Conservation (phyloP, 495 filamentous ascomycete species). For the Acidomyces sp. region DNA sequence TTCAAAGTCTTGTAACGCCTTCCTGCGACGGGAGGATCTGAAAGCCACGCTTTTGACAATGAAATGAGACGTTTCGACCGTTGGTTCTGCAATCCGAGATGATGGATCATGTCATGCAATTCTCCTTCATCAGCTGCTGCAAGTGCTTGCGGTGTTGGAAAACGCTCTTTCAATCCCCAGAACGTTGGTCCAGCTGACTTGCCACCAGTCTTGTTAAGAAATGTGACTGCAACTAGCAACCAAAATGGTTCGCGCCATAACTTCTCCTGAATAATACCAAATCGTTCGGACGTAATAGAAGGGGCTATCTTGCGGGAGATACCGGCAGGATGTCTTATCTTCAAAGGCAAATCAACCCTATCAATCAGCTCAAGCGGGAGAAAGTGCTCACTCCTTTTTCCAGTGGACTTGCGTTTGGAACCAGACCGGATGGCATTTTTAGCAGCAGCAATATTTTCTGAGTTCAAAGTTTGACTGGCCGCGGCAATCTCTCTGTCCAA, state of each 20-base stretch:
- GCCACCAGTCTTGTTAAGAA: constrained; percentile 70
- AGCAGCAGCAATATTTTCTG: too few relatives aligned
- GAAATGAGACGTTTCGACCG: constrained; percentile 48
- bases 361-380: constrained; percentile 8
- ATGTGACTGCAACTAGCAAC: constrained; percentile 33
- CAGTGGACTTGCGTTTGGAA: constrained; percentile 10
- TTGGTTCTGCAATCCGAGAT: constrained; percentile 62
- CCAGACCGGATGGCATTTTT: too few relatives aligned
- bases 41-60: constrained; percentile 59
- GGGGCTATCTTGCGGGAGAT: constrained; percentile 58
- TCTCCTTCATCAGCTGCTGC: constrained; percentile 43
- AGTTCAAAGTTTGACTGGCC: too few relatives aligned
- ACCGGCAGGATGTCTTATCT: constrained; percentile 22
- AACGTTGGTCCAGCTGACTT: constrained; percentile 66
- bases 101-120: constrained; percentile 48
- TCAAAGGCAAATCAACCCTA: constrained; percentile 13
- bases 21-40: constrained; percentile 44
- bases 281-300: constrained; percentile 43
- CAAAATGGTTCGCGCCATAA: constrained; percentile 48
- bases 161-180: constrained; percentile 49
- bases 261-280: constrained; percentile 76
- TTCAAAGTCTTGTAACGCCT: constrained; percentile 52
- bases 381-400: constrained; percentile 14
- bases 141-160: constrained; percentile 54
- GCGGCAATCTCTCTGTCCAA: too few relatives aligned